These are phyloP conservation scores for Macrolepiota albuminosa DNA, from an alignment of 768 basidiomycete species.

Conservation along the genomic window DNA sequence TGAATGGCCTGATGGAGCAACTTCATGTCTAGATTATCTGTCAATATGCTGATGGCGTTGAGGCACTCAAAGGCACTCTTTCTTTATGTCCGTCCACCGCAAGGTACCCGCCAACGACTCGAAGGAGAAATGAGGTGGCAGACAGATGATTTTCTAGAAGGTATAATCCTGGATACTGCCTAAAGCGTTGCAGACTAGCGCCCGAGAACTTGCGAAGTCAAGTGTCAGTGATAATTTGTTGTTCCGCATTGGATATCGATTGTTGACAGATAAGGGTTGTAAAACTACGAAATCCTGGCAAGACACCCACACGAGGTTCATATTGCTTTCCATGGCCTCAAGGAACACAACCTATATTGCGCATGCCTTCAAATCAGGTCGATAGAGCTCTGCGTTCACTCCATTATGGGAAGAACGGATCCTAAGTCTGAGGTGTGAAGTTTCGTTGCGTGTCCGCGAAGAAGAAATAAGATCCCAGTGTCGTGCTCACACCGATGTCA, in stretches of 20 bases:
- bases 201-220: background rate
- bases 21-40: background rate
- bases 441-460: background rate
- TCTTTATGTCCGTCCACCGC: background rate
- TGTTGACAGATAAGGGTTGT: too few relatives aligned
- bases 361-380: background rate
- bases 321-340: background rate
- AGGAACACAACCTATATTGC: background rate
- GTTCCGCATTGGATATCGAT: background rate
- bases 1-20: background rate
- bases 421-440: background rate
- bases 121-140: background rate
- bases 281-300: background rate
- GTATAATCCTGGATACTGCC: background rate
- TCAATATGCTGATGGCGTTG: background rate
- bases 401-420: background rate
- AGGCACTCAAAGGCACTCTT: background rate
- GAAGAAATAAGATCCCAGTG: background rate
- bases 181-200: background rate
- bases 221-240: background rate
- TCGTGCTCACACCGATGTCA: background rate
- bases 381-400: background rate
- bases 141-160: background rate
- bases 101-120: background rate
- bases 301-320: background rate